Evolutionary conservation across 2,329 filamentous ascomycete species (phyloP), one percentile per base, ranked within the genome.

Genomic region (Xylariaceae sp.): DNA sequence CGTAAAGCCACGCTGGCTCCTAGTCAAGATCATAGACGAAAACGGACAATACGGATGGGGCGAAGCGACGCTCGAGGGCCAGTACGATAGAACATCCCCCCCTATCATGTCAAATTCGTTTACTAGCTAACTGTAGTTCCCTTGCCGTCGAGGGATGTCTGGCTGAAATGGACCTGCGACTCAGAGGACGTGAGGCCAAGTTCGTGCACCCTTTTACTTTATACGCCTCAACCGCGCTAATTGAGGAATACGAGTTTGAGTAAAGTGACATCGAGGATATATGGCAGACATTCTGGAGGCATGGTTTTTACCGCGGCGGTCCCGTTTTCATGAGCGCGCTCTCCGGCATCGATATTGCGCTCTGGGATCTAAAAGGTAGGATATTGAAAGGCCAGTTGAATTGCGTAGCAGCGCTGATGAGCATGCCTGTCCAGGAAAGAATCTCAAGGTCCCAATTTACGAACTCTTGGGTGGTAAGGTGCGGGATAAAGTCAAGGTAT

Each of bases 281-380:
- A 59, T 92, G 89, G 89, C 88, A 91, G 70, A 80, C 82, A 64
- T 82, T 83, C 30, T 92, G 86, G 82, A 81, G 89, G 48, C 77
- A 82, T 48, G 83, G 84, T 0, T 93, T 92, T 72, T 92, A 92
- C 72, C 80, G 89, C 34, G 89, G 89, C 1, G 89, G 89, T 0
- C 87, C 89, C 0, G 88, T 92, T 8, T 87, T 92, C 64, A 92
- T 92, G 88, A 89, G 85, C 65, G 89, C 89, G 0, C 74, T 92
- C 13, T 83, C 88, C 0, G 89, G 89, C 1, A 84, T 92, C 55
- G 89, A 92, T 68, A 92, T 92, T 71, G 88, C 88, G 0, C 75
- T 92, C 0, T 92, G 88, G 88, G 88, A 92, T 73, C 76, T 92
- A 17, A 91, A 92, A 76, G 77, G 77, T 75, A 58, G 1, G 11